Evolutionary conservation across 2,329 filamentous ascomycete genomes (phyloP).

Genomic region (Aspergillus luchuensis): DNA sequence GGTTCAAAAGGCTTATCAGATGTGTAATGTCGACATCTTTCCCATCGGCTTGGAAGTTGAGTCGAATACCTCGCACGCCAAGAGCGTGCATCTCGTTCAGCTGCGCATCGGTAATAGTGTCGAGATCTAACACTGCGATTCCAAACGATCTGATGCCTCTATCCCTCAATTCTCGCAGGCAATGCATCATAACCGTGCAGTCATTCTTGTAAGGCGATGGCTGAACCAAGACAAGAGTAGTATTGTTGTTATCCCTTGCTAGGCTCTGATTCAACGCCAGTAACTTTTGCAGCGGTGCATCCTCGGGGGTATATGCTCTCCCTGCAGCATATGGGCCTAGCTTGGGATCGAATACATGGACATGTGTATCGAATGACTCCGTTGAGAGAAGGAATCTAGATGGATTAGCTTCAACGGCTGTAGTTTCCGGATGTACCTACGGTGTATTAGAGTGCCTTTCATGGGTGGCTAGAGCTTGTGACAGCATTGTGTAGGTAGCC

Average conservation of each 20-base stretch:
- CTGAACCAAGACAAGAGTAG: background rate
- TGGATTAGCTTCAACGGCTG: background rate
- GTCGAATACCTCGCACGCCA: background rate
- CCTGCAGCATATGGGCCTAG: background rate
- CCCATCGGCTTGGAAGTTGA: constrained; percentile 7
- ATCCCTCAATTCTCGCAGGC: background rate
- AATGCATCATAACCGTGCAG: constrained; percentile 2
- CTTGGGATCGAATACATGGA: constrained; percentile 6
- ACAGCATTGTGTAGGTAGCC: background rate
- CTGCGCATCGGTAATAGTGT: background rate
- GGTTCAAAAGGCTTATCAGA: background rate
- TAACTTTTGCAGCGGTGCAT: background rate
- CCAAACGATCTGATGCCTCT: background rate
- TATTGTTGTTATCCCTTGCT: background rate
- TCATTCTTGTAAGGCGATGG: constrained; percentile 2
- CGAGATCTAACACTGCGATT: constrained; percentile 1
- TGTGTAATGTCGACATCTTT: background rate
- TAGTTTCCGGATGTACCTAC: background rate
- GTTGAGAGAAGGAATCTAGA: background rate
- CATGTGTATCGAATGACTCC: constrained; percentile 2
- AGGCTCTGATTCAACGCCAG: background rate
- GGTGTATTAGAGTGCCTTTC: background rate
- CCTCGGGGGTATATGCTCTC: constrained; percentile 3
- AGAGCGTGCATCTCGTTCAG: background rate
- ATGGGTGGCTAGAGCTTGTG: background rate